phyloP scores from a whole-genome alignment of 352 stramenopile species.

The Phytopythium chamaehyphon region DNA sequence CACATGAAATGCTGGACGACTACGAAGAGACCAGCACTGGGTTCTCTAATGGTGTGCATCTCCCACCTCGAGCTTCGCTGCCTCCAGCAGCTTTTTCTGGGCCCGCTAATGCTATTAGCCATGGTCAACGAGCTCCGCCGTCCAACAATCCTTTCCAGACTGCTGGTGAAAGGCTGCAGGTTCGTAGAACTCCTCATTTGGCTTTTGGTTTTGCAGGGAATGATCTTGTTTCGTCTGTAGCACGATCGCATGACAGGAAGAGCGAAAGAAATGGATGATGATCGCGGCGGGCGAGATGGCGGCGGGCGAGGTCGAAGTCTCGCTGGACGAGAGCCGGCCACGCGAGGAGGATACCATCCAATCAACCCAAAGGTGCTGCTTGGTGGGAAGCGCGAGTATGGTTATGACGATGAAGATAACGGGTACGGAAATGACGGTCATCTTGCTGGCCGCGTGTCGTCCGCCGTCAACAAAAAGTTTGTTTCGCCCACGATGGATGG shows the following conservation, averaged over 20 bases:
- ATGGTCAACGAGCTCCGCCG: conserved; percentile 9
- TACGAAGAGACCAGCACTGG: too few relatives aligned
- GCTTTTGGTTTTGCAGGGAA: too few relatives aligned
- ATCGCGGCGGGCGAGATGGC: conserved; percentile 18
- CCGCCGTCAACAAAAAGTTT: conserved; percentile 69
- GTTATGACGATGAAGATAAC: conserved; percentile 21
- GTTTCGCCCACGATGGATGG: conserved; percentile 39
- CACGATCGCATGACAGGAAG: conserved; percentile 41
- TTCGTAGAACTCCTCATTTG: too few relatives aligned
- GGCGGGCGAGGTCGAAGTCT: conserved; percentile 17
- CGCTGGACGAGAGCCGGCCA: conserved; percentile 18
- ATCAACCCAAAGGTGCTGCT: conserved; percentile 74
- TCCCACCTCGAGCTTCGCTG: too few relatives aligned
- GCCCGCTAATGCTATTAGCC: conserved; percentile 8
- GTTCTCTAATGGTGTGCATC: too few relatives aligned
- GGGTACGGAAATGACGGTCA: conserved; percentile 16
- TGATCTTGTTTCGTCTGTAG: conserved; percentile 16
- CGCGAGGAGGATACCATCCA: conserved; percentile 56
- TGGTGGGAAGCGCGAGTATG: conserved; percentile 19
- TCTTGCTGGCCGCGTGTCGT: conserved; percentile 6
- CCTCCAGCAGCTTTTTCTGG: conserved; percentile 8
- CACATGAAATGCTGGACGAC: conserved; percentile 8
- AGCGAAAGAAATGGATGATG: conserved; percentile 30
- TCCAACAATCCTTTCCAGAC: conserved; percentile 63
- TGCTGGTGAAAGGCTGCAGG: conserved; percentile 61